Percentiles rank a stretch among this genome's conserved stretches.
phyloP scores from a whole-genome alignment of 495 filamentous ascomycete genomes.

The Aspergillus haitiensis region DNA sequence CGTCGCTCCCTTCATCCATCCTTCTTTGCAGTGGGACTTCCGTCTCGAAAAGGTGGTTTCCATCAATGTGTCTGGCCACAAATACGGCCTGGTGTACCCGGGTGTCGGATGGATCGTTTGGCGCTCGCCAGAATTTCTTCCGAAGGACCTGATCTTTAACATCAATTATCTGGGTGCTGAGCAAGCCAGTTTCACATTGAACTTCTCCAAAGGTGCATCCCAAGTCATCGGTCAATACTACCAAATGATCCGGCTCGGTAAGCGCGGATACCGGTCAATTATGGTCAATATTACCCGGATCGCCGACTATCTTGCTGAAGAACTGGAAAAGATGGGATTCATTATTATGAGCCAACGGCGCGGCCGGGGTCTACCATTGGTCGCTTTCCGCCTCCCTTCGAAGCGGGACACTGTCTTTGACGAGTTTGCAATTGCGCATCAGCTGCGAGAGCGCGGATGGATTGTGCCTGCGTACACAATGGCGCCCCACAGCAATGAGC shows the following conservation, averaged over 20 bases:
- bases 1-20: slow-evolving; percentile 82
- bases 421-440: slow-evolving; percentile 82
- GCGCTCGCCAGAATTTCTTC: slow-evolving; percentile 79
- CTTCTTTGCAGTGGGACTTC: slow-evolving; percentile 84
- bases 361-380: slow-evolving; percentile 77
- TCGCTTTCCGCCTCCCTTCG: slow-evolving; percentile 74
- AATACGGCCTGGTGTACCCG: slow-evolving; percentile 77
- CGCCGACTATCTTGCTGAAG: slow-evolving; percentile 73
- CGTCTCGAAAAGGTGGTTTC: slow-evolving; percentile 80
- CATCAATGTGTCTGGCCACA: slow-evolving; percentile 92
- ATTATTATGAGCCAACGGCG: slow-evolving; percentile 78
- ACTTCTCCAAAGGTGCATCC: slow-evolving; percentile 90
- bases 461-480: slow-evolving; percentile 93
- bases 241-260: slow-evolving; percentile 88
- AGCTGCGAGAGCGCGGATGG: slow-evolving; percentile 82
- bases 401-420: slow-evolving; percentile 66
- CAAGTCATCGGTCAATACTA: slow-evolving; percentile 97
- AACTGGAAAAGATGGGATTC: slow-evolving; percentile 74
- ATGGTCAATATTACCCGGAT: slow-evolving; percentile 88
- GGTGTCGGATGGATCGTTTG: slow-evolving; percentile 93
- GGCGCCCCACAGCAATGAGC: slow-evolving; percentile 74
- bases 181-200: slow-evolving; percentile 90
- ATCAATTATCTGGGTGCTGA: slow-evolving; percentile 96
- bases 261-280: slow-evolving; percentile 85
- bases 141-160: slow-evolving; percentile 92